Conservation (phyloP, 169 alveolate genomes). For the Plasmodium sp. region DNA sequence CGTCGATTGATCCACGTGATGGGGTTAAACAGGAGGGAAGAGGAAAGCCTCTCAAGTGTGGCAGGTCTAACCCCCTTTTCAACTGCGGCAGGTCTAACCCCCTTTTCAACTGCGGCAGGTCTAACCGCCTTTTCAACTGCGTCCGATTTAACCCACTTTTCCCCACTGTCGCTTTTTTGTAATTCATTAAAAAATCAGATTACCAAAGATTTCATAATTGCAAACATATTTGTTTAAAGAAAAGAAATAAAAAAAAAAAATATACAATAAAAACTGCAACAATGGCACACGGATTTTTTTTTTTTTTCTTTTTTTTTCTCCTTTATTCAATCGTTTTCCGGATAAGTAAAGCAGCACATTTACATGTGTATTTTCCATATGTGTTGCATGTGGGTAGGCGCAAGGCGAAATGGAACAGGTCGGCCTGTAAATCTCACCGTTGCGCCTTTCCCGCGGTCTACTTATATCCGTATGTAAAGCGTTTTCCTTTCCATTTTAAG, state of each 20-base stretch:
- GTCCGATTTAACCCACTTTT: neutral
- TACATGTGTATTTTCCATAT: neutral
- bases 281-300: neutral
- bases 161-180: neutral
- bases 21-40: neutral
- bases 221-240: slow-evolving; percentile 41
- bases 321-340: neutral
- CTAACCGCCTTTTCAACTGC: no score
- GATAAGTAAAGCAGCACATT: neutral
- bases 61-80: neutral
- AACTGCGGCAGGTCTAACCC: neutral
- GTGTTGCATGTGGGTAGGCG: neutral
- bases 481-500: neutral
- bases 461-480: neutral
- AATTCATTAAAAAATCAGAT: slow-evolving; percentile 72
- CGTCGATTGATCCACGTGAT: neutral
- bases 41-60: neutral
- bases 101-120: neutral
- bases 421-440: neutral
- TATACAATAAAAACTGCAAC: neutral
- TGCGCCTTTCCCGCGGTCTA: neutral
- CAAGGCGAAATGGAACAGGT: neutral
- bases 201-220: slow-evolving; percentile 62
- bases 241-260: slow-evolving; percentile 40
- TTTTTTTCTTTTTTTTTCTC: slow-evolving; percentile 11